These are phyloP conservation scores for Agrocybe praecox DNA, from an alignment of 768 basidiomycete species.

Conservation along the genomic window DNA sequence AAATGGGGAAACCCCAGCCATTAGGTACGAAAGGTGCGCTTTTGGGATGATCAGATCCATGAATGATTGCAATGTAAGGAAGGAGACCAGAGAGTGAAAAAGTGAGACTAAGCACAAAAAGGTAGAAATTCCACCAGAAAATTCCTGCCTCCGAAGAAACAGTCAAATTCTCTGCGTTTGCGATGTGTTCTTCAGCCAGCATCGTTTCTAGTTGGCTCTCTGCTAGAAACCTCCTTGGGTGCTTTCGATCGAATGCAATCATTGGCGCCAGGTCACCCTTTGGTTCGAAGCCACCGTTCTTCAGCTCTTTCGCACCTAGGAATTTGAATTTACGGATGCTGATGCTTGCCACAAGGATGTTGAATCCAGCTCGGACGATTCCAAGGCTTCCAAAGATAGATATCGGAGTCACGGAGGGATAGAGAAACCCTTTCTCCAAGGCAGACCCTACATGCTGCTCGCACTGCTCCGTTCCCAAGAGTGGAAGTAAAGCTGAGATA, in stretches of 20 bases:
- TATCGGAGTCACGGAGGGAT: slow-evolving; percentile 7
- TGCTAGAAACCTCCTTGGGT: slow-evolving; percentile 9
- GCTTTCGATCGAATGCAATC: slow-evolving; percentile 8
- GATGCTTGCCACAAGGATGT: slow-evolving; percentile 9
- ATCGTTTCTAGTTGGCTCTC: slow-evolving; percentile 12
- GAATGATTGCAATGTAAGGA: slow-evolving; percentile 9
- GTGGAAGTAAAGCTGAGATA: slow-evolving; percentile 13
- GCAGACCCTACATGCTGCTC: slow-evolving; percentile 14
- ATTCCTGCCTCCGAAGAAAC: slow-evolving; percentile 5
- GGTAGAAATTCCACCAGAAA: slow-evolving; percentile 8
- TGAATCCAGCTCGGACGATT: slow-evolving; percentile 10
- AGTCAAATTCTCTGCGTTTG: slow-evolving; percentile 8
- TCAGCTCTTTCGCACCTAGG: slow-evolving; percentile 8
- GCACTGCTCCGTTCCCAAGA: slow-evolving; percentile 17
- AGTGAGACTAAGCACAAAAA: neutral
- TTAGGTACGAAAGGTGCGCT: neutral
- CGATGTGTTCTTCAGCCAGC: slow-evolving; percentile 11
- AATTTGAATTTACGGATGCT: slow-evolving; percentile 6
- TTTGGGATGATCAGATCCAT: neutral
- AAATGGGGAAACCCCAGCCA: slow-evolving; percentile 10
- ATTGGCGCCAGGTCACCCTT: slow-evolving; percentile 5
- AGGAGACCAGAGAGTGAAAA: slow-evolving; percentile 1
- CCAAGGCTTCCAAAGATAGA: slow-evolving; percentile 18
- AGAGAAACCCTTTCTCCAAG: slow-evolving; percentile 11
- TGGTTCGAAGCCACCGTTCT: slow-evolving; percentile 10